phyloP scores from a whole-genome alignment of 2,329 filamentous ascomycete species.

The Hypoxylon sp. region DNA sequence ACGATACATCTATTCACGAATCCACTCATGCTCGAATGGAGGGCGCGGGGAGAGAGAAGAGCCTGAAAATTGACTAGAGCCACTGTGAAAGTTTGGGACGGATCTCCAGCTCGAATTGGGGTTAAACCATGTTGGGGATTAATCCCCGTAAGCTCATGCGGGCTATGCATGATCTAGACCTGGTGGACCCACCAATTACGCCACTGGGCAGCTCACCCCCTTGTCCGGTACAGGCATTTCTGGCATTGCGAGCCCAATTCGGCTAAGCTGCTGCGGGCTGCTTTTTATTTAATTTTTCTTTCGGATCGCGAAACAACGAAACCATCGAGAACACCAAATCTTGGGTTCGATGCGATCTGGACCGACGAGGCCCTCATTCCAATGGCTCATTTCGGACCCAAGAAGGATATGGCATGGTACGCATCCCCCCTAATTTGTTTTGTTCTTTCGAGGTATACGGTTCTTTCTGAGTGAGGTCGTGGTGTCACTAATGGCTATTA shows the following conservation, averaged over 20 bases:
- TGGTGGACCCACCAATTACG: constrained; percentile 29
- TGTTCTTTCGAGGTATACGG: not conserved
- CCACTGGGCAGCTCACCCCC: constrained; percentile 21
- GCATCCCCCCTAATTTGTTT: not conserved
- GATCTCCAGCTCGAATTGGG: constrained; percentile 36
- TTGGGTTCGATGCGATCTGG: not conserved
- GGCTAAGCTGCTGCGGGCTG: constrained; percentile 18
- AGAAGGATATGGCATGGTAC: not conserved
- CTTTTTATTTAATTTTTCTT: constrained; percentile 12
- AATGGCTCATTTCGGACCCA: not conserved
- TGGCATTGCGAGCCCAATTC: constrained; percentile 18
- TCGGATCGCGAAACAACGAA: constrained; percentile 1
- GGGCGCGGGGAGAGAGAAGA: constrained; percentile 23
- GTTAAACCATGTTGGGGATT: constrained; percentile 37
- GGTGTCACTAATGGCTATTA: constrained; percentile 3
- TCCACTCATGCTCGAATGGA: constrained; percentile 23
- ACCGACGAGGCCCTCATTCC: not conserved
- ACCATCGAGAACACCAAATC: not conserved
- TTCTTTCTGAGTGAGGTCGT: not conserved
- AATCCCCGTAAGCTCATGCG: constrained; percentile 37
- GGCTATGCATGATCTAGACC: constrained; percentile 41
- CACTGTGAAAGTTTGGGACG: constrained; percentile 22
- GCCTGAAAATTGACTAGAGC: no score
- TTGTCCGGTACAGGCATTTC: constrained; percentile 22
- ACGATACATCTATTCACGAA: constrained; percentile 2